Evolutionary conservation across 2,329 filamentous ascomycete genomes (phyloP).

Genomic region (Neobulgaria alba): DNA sequence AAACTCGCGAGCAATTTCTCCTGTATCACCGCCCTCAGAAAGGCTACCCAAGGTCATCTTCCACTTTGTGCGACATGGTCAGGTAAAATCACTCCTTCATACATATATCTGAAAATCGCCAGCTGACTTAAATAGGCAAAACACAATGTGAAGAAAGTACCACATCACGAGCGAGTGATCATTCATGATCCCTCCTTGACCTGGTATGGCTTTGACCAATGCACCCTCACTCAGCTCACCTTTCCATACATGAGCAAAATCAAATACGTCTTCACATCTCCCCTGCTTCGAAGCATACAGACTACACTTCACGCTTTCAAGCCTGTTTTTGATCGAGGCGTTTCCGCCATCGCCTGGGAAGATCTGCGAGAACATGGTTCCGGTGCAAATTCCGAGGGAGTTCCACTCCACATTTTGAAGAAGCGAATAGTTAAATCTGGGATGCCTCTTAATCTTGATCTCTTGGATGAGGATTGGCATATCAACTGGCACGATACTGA

Average conservation of each 20-base stretch:
- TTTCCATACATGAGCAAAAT: slow-evolving; percentile 33
- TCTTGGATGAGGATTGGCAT: slow-evolving; percentile 4
- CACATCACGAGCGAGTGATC: background rate
- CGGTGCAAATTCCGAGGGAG: background rate
- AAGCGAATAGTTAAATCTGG: background rate
- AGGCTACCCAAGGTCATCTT: slow-evolving; percentile 3
- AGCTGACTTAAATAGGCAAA: slow-evolving; percentile 1
- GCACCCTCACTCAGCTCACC: background rate
- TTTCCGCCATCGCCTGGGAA: slow-evolving; percentile 2
- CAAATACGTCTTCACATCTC: slow-evolving; percentile 6
- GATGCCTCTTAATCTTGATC: background rate
- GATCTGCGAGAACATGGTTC: slow-evolving; percentile 1
- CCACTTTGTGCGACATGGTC: slow-evolving; percentile 8
- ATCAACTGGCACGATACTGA: background rate
- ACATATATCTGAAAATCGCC: no score
- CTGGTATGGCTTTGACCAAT: background rate
- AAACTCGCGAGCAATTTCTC: no score
- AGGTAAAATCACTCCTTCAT: no score
- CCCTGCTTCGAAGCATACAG: slow-evolving; percentile 3
- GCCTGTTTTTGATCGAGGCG: background rate
- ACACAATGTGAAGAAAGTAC: slow-evolving; percentile 1
- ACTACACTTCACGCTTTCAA: slow-evolving; percentile 3
- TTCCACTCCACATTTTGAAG: background rate
- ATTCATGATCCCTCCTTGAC: slow-evolving; percentile 5
- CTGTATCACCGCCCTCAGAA: no score